Evolutionary conservation across 148 eudicot genomes (phyloP), one percentile per base, ranked within the genome.

Genomic region (Gaultheria prostrata): DNA sequence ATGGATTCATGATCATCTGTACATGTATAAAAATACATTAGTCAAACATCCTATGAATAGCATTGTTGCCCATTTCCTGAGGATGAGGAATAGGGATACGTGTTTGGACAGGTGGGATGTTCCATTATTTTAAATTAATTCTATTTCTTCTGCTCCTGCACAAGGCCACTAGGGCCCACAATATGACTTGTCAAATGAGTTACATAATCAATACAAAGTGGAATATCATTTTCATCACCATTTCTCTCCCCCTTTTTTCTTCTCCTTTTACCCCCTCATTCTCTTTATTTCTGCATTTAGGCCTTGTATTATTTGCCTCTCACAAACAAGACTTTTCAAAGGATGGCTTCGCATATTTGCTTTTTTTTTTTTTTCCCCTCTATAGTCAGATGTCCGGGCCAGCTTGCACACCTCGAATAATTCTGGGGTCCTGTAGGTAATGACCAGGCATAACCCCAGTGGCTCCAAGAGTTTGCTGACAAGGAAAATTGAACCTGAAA

Each of bases 211-310:
- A 39, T 12, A 21, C 61, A 51, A 35, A 76, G 81, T 76, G 87
- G 54, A 81, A 77, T 69, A 51, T 85, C 81, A 77, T 82, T 69
- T 82, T 85, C 84, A 76, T 26, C 72, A 21, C 33, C n/a, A 20
- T 1, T 24, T 79, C 5, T 57, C 26, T 35, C 32, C 43, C 45
- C 24, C 4, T 15, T 59, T 77, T 32, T 30, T 77, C 20, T 53
- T 30, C 11, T 30, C 8, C 3, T 39, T 32, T 54, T 4, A 39
- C 43, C 54, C 51, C 73, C 39, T 1, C 35, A 26, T 26, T 49
- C 33, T 12, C 39, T 78, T 53, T 54, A 13, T 30, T n/a, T 35
- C 14, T 54, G 45, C 35, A 54, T 76, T 63, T 81, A 71, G 30
- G 73, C 87, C n/a, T 56, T 39, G 75, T 32, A 49, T 59, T 61